Evolutionary conservation across 1,284 basidiomycete species (phyloP), one percentile per base, ranked within the genome.

Genomic region (Exobasidium rhododendri): DNA sequence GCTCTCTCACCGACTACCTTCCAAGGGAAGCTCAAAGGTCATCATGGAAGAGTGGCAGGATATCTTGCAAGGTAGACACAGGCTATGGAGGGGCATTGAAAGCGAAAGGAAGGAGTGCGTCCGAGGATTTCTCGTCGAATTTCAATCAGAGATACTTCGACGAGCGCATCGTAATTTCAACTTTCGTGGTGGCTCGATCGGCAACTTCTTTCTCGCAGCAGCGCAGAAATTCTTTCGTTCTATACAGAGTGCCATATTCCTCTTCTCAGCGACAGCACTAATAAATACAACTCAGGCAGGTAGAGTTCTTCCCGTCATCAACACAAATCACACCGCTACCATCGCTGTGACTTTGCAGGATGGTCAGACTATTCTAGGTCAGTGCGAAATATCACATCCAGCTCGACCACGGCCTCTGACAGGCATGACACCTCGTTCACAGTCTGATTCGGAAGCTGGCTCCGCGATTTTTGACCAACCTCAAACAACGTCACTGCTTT

Each of bases 371-470:
- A 85, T 97, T 28, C 88, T 97, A 28, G 94, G 94, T 1, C 94
- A 98, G 81, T 97, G 93, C 79, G 92, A 96, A 77, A 97, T 98
- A 68, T 96, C 92, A 0, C 94, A 98, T 80, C 94, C 94, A 11
- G 54, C 44, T 3, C 11, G 43, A 55, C 59, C 46, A 13, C 22
- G 28, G 20, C n/a, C 35, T 10, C 49, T 7, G 13, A 22, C 6
- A 50, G 24, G 29, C 32, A 7, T 4, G 28, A 29, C 24, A 24
- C 28, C 13, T 14, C 10, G 13, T 55, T 30, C 31, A 26, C 20
- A 43, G 40, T 63, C 63, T 1, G 67, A 66, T 3, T 70, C 71
- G 20, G 69, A 68, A 0, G 55, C 61, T 22, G n/a, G n/a, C n/a
- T 69, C 64, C 6, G 63, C 62, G 3, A 71, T 81, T 76, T 66